A percentile compares a stretch with the other conserved stretches of the same genome.
phyloP scores from a whole-genome alignment of 169 alveolate species.

The Babesia divergens region DNA sequence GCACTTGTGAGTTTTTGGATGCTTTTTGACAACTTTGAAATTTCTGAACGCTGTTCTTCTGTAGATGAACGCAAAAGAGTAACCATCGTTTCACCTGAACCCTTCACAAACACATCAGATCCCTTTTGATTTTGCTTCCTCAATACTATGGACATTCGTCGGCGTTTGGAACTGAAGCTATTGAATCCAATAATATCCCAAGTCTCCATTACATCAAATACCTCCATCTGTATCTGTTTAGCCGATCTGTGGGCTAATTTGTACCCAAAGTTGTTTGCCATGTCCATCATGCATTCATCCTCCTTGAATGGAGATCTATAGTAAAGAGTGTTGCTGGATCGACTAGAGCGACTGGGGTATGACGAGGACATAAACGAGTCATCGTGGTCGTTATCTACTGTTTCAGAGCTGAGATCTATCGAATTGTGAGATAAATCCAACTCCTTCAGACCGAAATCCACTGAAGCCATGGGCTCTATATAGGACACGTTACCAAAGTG shows the following conservation, averaged over 20 bases:
- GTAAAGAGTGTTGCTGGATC: background rate
- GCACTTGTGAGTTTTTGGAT: conserved; percentile 74
- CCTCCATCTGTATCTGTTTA: background rate
- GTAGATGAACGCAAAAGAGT: background rate
- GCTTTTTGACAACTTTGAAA: conserved; percentile 39
- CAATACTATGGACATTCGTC: conserved; percentile 45
- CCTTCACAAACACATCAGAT: conserved; percentile 15
- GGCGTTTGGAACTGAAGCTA: conserved; percentile 8
- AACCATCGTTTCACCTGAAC: conserved; percentile 36
- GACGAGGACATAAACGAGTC: conserved; percentile 19
- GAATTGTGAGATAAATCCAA: conserved; percentile 1
- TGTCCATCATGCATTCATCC: conserved; percentile 45
- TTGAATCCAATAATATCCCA: conserved; percentile 42
- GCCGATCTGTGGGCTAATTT: conserved; percentile 21
- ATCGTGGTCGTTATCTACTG: background rate
- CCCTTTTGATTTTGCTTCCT: conserved; percentile 11
- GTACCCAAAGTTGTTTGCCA: conserved; percentile 45
- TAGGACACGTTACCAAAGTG: conserved; percentile 56
- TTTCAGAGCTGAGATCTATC: background rate
- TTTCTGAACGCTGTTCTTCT: conserved; percentile 24
- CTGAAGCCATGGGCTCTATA: conserved; percentile 8
- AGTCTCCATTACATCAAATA: conserved; percentile 4
- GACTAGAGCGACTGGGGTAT: background rate
- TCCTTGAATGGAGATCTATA: conserved; percentile 33
- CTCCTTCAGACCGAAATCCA: background rate